Base-by-base conservation (phyloP, 495 filamentous ascomycete genomes). In the Neurospora sp. region DNA sequence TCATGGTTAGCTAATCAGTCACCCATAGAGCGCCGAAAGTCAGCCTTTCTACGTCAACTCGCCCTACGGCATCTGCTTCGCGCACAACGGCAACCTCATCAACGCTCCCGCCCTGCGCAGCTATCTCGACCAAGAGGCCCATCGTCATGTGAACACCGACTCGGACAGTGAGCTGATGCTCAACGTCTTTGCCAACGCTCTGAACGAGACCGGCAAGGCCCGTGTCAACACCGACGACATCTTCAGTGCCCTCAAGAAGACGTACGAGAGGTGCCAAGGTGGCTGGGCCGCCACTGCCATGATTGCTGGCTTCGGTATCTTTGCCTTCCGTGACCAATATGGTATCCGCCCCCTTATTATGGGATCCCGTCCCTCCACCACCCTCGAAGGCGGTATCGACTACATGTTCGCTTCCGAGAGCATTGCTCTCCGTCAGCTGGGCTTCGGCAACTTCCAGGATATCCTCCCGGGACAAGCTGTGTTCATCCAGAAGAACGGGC, bases 371-470 rank as follows among this genome's bases (percentile, higher is more conserved):
- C 87, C 88, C 4, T 92, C 91, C 0, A 77, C 80, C 22, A 88
- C 82, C 10, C 78, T 90, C n/a, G 84, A 86, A 70, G 86, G 88
- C 0, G 91, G 91, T 27, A 92, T 79, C 70, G 96, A 98, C 82
- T 99, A 98, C 83, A 96, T 98, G 92, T 90, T 99, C 85, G 93
- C 96, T 0, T 97, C 94, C n/a, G 96, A 99, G 82, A 96, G 92
- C 40, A 92, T 98, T 73, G 96, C 96, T 69, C 84, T 99, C 53
- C 88, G 90, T 71, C 94, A 97, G 77, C 89, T 96, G 40, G 95
- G 93, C 22, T 98, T 97, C 85, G 83, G 80, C 31, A 86, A 94
- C 78, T 92, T 97, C 75, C 81, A 85, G 44, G 94, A 98, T 78
- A 94, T 98, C 73, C 82, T 91, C 41, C 96, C 96, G 5, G 96